Evolutionary conservation across 495 filamentous ascomycete genomes (phyloP).

Genomic region (Annulohypoxylon maeteangense): DNA sequence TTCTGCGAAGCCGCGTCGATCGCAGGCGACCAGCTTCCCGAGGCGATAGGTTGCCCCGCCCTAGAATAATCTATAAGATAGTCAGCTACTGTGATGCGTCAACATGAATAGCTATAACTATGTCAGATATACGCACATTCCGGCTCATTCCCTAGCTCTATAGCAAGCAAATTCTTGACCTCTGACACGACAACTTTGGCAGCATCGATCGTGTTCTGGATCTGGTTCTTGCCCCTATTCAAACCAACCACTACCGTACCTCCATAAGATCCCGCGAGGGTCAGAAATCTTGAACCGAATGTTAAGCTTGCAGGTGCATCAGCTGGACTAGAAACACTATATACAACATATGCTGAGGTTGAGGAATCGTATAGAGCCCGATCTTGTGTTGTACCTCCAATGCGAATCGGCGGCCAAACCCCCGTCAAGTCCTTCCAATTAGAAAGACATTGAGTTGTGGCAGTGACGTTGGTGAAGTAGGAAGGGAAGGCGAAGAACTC

Average conservation of each 20-base stretch:
- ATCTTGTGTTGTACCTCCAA: conserved; percentile 71
- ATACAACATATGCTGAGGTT: conserved; percentile 62
- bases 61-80: conserved; percentile 50
- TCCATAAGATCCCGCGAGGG: conserved; percentile 60
- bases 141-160: conserved; percentile 71
- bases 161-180: conserved; percentile 63
- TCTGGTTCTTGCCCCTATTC: conserved; percentile 66
- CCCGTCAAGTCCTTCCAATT: conserved; percentile 66
- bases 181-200: conserved; percentile 58
- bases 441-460: conserved; percentile 64
- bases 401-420: conserved; percentile 66
- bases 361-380: conserved; percentile 64
- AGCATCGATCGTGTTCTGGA: conserved; percentile 66
- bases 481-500: conserved; percentile 71
- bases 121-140: conserved; percentile 59
- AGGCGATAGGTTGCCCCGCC: conserved; percentile 63
- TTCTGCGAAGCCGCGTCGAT: conserved; percentile 65
- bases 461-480: conserved; percentile 65
- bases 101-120: conserved; percentile 8
- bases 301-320: conserved; percentile 66
- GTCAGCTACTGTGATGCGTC: conserved; percentile 10
- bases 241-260: conserved; percentile 67
- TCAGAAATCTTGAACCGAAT: conserved; percentile 66
- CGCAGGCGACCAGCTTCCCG: conserved; percentile 63
- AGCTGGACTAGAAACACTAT: conserved; percentile 62